These are phyloP conservation scores for Sarcocystis neurona DNA, from an alignment of 169 alveolate genomes.

Conservation along the genomic window DNA sequence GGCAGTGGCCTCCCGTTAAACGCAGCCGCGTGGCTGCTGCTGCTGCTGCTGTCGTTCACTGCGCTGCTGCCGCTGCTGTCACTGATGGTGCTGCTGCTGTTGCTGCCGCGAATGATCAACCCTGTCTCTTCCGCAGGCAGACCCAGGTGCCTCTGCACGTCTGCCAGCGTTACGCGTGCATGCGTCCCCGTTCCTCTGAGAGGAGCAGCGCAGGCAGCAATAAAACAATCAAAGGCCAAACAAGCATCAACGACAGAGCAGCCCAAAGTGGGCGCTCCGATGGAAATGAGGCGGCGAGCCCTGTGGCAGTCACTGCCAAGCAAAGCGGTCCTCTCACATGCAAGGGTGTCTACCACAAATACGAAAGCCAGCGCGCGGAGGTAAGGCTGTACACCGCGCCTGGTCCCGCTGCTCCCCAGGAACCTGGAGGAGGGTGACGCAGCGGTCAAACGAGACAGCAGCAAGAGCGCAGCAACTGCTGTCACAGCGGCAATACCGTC, in stretches of 20 bases:
- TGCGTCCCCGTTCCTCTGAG: constrained; percentile 40
- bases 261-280: no score
- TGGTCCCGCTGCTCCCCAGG: no score
- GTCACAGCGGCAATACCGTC: no score
- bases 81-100: constrained; percentile 12
- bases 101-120: not conserved
- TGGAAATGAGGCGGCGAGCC: no score
- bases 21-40: not conserved
- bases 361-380: no score
- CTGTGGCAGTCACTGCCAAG: no score
- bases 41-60: not conserved
- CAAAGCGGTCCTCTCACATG: no score
- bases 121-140: not conserved
- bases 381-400: no score
- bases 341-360: no score
- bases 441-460: not conserved
- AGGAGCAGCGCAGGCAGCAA: not conserved
- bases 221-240: not conserved
- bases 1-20: not conserved
- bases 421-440: not conserved
- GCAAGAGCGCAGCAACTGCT: no score
- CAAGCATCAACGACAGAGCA: not conserved
- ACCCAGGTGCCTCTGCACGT: constrained; percentile 13
- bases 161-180: constrained; percentile 37
- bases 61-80: not conserved